Base-by-base conservation (phyloP, 2,329 filamentous ascomycete genomes). In the Fusarium dlaminii region DNA sequence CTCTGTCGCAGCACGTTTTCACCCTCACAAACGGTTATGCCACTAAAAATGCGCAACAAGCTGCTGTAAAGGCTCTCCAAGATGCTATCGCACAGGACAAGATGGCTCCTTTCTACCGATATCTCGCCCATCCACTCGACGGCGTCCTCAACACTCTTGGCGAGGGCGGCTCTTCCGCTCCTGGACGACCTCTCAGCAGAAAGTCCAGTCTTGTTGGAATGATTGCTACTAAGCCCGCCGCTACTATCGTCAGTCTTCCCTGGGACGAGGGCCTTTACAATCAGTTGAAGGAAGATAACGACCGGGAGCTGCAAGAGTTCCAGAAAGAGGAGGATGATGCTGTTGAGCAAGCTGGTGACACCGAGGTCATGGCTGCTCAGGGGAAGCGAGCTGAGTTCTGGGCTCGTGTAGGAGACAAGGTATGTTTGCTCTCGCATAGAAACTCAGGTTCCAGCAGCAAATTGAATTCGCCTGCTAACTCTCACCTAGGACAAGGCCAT, bases 341-440 rank as follows among this genome's bases (percentile, higher is more conserved):
- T 15, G 92, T 93, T 45, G 96, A 99, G 88, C 95, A 97, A 84
- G 96, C 96, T 68, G 96, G 96, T 63, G 96, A 99, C 80, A 98
- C 94, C 18, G 96, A 99, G 85, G 91, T 99, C 75, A 92, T 96
- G 84, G 94, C 94, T 63, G 96, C 95, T 75, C 91, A 93, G 84
- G 95, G 95, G 77, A 98, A 98, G 89, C 90, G 95, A 79, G 96
- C 96, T 68, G 96, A 99, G 83, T 97, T 98, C 83, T 98, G 94
- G 89, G 96, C 97, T 69, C 91, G 94, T 76, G 94, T 98, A 74
- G 96, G 95, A 77, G 96, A 99, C 86, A 98, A 98, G 92, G 95
- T 95, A 83, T 72, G 82, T 75, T 11, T 42, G 30, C 30, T 22
- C 17, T 6, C n/a, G 37, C n/a, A 11, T 3, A 30, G 27, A 46